phyloP scores from a whole-genome alignment of 2,329 filamentous ascomycete species.

The Penicillium sclerotigenum region DNA sequence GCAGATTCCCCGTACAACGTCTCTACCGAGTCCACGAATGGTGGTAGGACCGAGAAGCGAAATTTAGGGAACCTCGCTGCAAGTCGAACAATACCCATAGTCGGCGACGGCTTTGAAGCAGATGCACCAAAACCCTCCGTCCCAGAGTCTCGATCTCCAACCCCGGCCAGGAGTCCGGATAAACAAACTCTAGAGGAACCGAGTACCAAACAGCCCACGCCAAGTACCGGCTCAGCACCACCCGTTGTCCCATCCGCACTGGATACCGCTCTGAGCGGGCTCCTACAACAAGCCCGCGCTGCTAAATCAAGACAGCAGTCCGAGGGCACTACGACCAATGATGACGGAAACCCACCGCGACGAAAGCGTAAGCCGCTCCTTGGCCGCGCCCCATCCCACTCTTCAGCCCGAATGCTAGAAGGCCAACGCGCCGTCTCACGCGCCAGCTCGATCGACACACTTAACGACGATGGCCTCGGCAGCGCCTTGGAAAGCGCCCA shows the following conservation, averaged over 20 bases:
- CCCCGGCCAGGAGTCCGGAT: slow-evolving; percentile 16
- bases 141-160: slow-evolving; percentile 25
- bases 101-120: slow-evolving; percentile 19
- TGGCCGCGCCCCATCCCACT: slow-evolving; percentile 43
- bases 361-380: slow-evolving; percentile 39
- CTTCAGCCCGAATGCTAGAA: slow-evolving; percentile 30
- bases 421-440: slow-evolving; percentile 34
- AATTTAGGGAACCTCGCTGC: not conserved
- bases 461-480: slow-evolving; percentile 45
- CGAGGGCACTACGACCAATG: slow-evolving; percentile 17
- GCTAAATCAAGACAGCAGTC: slow-evolving; percentile 30
- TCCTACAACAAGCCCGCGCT: slow-evolving; percentile 41
- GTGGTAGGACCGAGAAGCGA: not conserved
- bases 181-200: slow-evolving; percentile 9
- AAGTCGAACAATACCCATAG: slow-evolving; percentile 12
- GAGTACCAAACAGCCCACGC: slow-evolving; percentile 17
- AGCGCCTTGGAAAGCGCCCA: slow-evolving; percentile 33
- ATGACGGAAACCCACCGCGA: slow-evolving; percentile 22
- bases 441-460: slow-evolving; percentile 50
- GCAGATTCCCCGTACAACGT: not conserved
- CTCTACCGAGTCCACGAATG: not conserved
- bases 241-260: slow-evolving; percentile 29
- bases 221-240: slow-evolving; percentile 9
- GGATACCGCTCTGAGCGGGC: slow-evolving; percentile 40
- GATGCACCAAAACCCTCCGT: slow-evolving; percentile 18